Evolutionary conservation across 2,329 filamentous ascomycete genomes (phyloP), one percentile per base, ranked within the genome.

Genomic region (Claviceps sp.): DNA sequence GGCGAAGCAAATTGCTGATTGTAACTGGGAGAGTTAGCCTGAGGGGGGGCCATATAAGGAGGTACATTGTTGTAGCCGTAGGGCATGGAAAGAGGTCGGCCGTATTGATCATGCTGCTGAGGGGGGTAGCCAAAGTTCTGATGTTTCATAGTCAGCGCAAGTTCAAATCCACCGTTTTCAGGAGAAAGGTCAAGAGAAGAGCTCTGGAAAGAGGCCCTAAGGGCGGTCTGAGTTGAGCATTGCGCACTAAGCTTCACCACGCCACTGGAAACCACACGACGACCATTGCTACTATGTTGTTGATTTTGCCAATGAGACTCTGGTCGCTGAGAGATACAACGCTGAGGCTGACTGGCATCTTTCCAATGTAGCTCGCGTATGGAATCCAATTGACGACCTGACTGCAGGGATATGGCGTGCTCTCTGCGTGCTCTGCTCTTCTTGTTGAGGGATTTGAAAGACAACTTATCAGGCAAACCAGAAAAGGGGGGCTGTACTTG

Each of bases 161-260:
- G 76, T 67, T 90, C 84, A 76, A 84, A 88, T 58, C 82, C 76
- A 62, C 80, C 79, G 64, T 73, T 83, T 62, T 82, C 79, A 54
- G 85, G 85, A 56, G 83, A 82, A 54, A 89, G 69, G 69, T 87
- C 79, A 64, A 79, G 63, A 57, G 61, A 61, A 60, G 56, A 60
- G 56, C 52, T 54, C 37, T 57, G 49, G 48, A 54, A 41, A 50
- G 51, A 45, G 34, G 40, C 14, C n/a, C 40, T 40, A 34, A 40
- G 53, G 26, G 42, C 9, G 5, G 22, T 22, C 20, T 51, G 52
- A 34, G 46, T 16, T 22, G 52, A 47, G 53, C 50, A 40, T 46
- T 47, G 50, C 44, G 43, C 48, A 5, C 40, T 46, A 20, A 41
- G 45, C 30, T 47, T 48, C 40, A 41, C 51, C 48, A 46, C 53